Conservation (phyloP, 805 yeast species). For the Candida methanosorbosa region DNA sequence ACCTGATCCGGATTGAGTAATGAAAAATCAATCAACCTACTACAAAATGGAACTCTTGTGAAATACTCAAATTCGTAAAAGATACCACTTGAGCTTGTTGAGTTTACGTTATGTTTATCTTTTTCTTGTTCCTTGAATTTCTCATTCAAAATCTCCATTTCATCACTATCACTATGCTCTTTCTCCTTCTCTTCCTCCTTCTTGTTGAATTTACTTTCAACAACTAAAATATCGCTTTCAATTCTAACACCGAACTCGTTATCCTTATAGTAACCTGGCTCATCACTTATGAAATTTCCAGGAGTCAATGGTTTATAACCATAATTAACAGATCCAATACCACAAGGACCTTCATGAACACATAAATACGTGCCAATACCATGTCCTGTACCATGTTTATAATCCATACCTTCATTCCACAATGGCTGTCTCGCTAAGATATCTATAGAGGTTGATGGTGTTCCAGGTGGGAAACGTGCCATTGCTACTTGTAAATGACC, state of each 20-base stretch:
- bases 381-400: conserved; percentile 94
- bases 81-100: too few species aligned
- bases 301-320: conserved; percentile 41
- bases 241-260: conserved; percentile 87
- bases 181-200: conserved; percentile 44
- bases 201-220: conserved; percentile 33
- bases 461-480: conserved; percentile 68
- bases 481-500: conserved; percentile 86
- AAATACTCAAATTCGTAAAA: conserved; percentile 61
- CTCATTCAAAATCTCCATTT: too few species aligned
- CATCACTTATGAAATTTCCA: conserved; percentile 81
- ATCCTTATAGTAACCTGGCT: conserved; percentile 90
- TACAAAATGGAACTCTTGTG: conserved; percentile 81
- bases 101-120: too few species aligned
- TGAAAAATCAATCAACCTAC: conserved; percentile 53
- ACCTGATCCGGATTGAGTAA: conserved; percentile 56
- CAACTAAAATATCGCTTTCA: conserved; percentile 70
- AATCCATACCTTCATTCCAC: conserved; percentile 78
- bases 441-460: conserved; percentile 73
- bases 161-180: too few species aligned
- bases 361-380: conserved; percentile 90
- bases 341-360: conserved; percentile 94
- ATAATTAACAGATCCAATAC: conserved; percentile 43
- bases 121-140: too few species aligned
- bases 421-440: conserved; percentile 74